Percentiles rank a stretch among this genome's conserved stretches.
Evolutionary conservation across 139 green algal species (phyloP).

Genomic region (Chlorella sorokiniana): DNA sequence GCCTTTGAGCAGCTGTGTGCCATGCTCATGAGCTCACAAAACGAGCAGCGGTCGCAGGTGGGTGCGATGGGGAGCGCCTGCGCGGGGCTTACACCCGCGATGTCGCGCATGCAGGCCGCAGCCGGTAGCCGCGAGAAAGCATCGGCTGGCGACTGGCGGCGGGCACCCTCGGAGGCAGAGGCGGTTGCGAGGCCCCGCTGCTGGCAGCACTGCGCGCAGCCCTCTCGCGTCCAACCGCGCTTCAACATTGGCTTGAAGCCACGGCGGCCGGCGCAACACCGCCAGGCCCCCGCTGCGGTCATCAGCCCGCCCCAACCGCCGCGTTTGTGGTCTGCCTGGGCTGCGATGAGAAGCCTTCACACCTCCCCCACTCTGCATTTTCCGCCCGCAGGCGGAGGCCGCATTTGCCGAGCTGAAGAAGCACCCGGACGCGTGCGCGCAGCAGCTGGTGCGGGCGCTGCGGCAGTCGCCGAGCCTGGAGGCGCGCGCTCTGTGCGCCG

Average conservation of each 20-base stretch:
- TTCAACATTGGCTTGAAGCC: no score
- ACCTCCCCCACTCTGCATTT: not conserved
- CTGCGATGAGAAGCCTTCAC: not conserved
- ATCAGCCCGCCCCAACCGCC: no score
- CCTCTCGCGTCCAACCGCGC: no score
- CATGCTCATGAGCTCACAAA: constrained; percentile 82
- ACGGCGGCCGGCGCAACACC: no score
- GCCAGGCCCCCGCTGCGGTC: no score
- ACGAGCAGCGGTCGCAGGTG: constrained; percentile 57
- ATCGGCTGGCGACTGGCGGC: not conserved
- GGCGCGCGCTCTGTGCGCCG: constrained; percentile 69
- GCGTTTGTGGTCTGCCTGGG: no score
- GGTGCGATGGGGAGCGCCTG: not conserved
- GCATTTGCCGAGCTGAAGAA: constrained; percentile 55
- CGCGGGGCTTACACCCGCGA: no score
- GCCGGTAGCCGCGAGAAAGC: not conserved
- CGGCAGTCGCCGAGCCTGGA: constrained; percentile 55
- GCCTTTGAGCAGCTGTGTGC: constrained; percentile 79
- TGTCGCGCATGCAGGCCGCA: not conserved
- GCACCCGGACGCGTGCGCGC: constrained; percentile 64
- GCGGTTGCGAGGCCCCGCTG: no score
- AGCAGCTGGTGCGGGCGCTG: constrained; percentile 57
- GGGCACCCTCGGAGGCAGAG: no score
- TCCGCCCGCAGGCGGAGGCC: constrained; percentile 15
- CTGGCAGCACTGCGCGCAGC: not conserved